phyloP scores from a whole-genome alignment of 2,329 filamentous ascomycete species.

The Falciphora oryzae region DNA sequence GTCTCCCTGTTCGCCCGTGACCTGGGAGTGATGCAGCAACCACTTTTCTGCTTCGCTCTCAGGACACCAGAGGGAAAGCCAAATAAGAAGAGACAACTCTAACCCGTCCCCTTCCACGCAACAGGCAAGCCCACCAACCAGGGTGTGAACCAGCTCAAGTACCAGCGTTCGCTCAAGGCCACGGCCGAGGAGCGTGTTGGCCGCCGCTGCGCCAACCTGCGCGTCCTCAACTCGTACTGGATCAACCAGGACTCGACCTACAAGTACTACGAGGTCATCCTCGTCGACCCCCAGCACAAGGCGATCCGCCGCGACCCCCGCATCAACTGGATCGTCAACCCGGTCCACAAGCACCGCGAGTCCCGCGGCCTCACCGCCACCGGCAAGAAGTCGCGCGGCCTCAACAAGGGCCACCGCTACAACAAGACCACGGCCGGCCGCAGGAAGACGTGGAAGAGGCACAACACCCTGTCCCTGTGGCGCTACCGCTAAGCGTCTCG shows the following conservation, averaged over 20 bases:
- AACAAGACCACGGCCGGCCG: constrained; percentile 96
- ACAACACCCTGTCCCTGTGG: constrained; percentile 99
- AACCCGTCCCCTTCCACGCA: constrained; percentile 11
- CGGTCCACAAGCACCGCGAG: constrained; percentile 99
- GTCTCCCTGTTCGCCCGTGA: neutral
- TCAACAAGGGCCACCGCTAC: constrained; percentile 99
- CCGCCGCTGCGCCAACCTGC: constrained; percentile 96
- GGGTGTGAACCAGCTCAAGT: constrained; percentile 99
- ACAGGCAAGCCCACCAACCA: constrained; percentile 99
- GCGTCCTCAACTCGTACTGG: constrained; percentile 99
- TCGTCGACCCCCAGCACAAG: constrained; percentile 99
- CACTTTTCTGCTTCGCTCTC: neutral
- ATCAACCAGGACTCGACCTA: constrained; percentile 99
- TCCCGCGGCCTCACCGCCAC: constrained; percentile 93
- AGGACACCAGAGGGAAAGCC: neutral
- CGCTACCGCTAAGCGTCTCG: constrained; percentile 73
- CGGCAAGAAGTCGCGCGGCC: constrained; percentile 98
- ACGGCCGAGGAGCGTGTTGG: constrained; percentile 99
- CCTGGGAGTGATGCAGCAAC: neutral
- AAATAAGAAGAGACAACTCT: neutral
- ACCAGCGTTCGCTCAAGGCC: constrained; percentile 96
- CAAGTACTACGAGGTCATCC: constrained; percentile 99
- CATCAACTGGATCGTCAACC: constrained; percentile 99
- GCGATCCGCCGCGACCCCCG: constrained; percentile 97
- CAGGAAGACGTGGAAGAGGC: constrained; percentile 99